Base-by-base conservation (phyloP, 495 filamentous ascomycete genomes). In the Patellaria atrata region DNA sequence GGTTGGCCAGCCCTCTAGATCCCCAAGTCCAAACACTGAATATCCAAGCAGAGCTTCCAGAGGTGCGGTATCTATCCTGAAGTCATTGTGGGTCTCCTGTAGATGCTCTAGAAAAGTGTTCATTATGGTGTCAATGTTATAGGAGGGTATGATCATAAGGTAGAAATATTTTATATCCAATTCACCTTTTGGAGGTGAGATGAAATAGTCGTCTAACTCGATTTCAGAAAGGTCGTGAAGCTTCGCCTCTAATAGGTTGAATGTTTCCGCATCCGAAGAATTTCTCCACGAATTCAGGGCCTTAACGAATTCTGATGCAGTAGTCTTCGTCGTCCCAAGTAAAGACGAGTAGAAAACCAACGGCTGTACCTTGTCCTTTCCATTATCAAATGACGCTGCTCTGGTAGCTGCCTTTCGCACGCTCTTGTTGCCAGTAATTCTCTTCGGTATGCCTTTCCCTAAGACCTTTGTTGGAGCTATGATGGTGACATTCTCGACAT, bases 11-110 rank as follows among this genome's bases (percentile, higher is more conserved):
- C 78, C 83, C 51, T 86, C 79, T 36, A 70, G 71, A 52, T 96
- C 87, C 13, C 87, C 87, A 45, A 94, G 77, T 0, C 87, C 87
- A 63, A 94, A 94, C 2, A 96, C 87, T 0, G 79, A 80, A 48
- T 91, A 96, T 8, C 87, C 87, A 3, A 82, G 61, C 24, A 94
- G 57, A 7, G 59, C 59, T 0, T 77, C 75, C 26, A 96, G 55
- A 0, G 89, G 78, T 1, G 80, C 77, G 0, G 84, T 93, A 52
- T 94, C 84, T 40, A 96, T 89, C 13, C 87, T 75, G 59, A 94
- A 94, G 55, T 96, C 87, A 57, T 94, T 67, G 48, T 94, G 86
- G 0, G 84, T 96, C 48, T 96, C 87, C 46, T 75, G 63, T 9
- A 96, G 56, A 54, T 94, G 82, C 31, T 74, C 68, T 10, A 94